Percentiles rank a stretch among this genome's conserved stretches.
phyloP scores from a whole-genome alignment of 75 land plant species.

The Picea glauca region DNA sequence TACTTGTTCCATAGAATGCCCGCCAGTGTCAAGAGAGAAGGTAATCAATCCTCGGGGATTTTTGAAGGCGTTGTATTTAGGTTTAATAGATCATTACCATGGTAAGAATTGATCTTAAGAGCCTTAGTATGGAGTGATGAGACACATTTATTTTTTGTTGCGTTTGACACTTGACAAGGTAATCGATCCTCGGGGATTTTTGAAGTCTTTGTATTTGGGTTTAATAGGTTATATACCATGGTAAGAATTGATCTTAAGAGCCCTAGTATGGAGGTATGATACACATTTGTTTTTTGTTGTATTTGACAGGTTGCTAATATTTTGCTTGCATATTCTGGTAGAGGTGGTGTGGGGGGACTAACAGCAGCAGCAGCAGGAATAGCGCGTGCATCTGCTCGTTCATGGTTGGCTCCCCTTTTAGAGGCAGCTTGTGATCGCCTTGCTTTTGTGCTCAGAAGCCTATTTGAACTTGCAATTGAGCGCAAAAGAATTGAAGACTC shows the following conservation, averaged over 20 bases:
- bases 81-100: background rate
- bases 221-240: background rate
- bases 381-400: slow-evolving; percentile 87
- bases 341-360: slow-evolving; percentile 60
- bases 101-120: background rate
- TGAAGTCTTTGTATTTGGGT: background rate
- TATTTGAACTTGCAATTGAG: slow-evolving; percentile 83
- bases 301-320: slow-evolving; percentile 84
- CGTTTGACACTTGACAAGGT: slow-evolving; percentile 54
- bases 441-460: slow-evolving; percentile 72
- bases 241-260: background rate
- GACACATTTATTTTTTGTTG: slow-evolving; percentile 4
- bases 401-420: slow-evolving; percentile 91
- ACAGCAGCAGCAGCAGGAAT: slow-evolving; percentile 84
- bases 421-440: slow-evolving; percentile 90
- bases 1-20: slow-evolving; percentile 91
- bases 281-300: background rate
- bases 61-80: background rate
- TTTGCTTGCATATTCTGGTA: slow-evolving; percentile 89
- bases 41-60: slow-evolving; percentile 23
- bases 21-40: slow-evolving; percentile 88
- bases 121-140: background rate
- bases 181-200: slow-evolving; percentile 2
- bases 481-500: slow-evolving; percentile 42
- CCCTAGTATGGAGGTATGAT: background rate